Percentiles rank a stretch among this genome's conserved stretches.
phyloP scores from a whole-genome alignment of 768 basidiomycete genomes.

The Daedaleopsis nitida region DNA sequence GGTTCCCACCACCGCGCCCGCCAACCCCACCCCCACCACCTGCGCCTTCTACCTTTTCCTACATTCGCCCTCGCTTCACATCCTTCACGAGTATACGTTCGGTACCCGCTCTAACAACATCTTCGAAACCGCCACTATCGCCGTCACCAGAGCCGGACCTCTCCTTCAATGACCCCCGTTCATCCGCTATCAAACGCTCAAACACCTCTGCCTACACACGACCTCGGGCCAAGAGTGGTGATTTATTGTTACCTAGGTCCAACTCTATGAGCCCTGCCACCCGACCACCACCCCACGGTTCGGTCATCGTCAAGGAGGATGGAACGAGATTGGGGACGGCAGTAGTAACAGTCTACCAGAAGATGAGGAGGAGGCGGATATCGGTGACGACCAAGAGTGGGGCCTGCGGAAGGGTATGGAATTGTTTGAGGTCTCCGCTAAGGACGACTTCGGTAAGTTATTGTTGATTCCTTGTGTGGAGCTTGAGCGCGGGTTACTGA shows the following conservation, averaged over 20 bases:
- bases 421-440: constrained; percentile 89
- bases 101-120: constrained; percentile 51
- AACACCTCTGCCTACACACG: constrained; percentile 40
- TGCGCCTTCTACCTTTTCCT: constrained; percentile 66
- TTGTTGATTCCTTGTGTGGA: background rate
- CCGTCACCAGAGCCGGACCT: constrained; percentile 63
- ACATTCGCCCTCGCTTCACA: constrained; percentile 78
- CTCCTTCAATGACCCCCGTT: constrained; percentile 50
- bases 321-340: constrained; percentile 58
- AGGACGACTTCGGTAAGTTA: constrained; percentile 76
- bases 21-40: constrained; percentile 68
- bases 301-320: constrained; percentile 50
- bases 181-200: constrained; percentile 43
- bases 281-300: constrained; percentile 41
- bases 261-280: constrained; percentile 19
- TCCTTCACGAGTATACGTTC: constrained; percentile 71
- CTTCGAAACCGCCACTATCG: constrained; percentile 49
- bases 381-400: constrained; percentile 63
- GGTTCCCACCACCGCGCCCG: constrained; percentile 82
- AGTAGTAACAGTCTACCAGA: constrained; percentile 70
- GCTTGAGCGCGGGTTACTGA: background rate
- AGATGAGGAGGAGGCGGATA: constrained; percentile 51
- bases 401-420: constrained; percentile 83
- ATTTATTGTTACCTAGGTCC: constrained; percentile 32
- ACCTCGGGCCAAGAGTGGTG: constrained; percentile 45